These are phyloP conservation scores for Zopfochytrium polystomum DNA, from an alignment of 371 early-diverging fungal genomes.

Conservation along the genomic window DNA sequence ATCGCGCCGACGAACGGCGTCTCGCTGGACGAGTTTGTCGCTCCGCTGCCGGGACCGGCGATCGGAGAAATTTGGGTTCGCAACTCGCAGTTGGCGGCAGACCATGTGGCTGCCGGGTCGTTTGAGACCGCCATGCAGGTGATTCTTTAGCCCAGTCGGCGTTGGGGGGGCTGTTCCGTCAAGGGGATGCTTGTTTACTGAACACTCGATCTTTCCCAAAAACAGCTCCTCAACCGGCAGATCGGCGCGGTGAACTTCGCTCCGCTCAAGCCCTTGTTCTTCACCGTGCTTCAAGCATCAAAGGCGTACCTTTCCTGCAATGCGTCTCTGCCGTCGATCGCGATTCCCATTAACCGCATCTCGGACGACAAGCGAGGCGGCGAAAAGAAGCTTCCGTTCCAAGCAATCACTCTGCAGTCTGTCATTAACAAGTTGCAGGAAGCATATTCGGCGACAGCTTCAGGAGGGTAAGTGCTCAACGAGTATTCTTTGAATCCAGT, in stretches of 20 bases:
- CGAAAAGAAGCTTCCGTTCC: conserved; percentile 34
- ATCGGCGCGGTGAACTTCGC: conserved; percentile 85
- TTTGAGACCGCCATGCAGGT: conserved; percentile 93
- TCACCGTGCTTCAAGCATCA: conserved; percentile 75
- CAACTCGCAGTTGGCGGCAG: conserved; percentile 77
- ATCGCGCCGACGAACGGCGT: conserved; percentile 8
- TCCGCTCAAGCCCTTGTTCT: conserved; percentile 80
- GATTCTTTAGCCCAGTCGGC: background rate
- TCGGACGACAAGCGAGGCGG: conserved; percentile 35
- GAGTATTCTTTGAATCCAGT: background rate
- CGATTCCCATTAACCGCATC: conserved; percentile 27
- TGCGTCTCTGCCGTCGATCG: conserved; percentile 57
- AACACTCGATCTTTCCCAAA: background rate
- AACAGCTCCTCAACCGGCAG: conserved; percentile 77
- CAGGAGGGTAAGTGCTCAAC: conserved; percentile 31
- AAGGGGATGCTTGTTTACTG: conserved; percentile 2
- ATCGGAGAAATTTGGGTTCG: conserved; percentile 73
- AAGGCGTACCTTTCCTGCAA: conserved; percentile 64
- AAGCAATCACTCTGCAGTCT: conserved; percentile 51
- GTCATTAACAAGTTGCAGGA: conserved; percentile 68
- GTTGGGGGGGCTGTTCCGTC: background rate
- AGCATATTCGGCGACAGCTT: conserved; percentile 72
- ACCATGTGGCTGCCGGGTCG: conserved; percentile 90
- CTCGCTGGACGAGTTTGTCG: conserved; percentile 29
- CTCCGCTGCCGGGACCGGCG: conserved; percentile 59